A percentile compares a stretch with the other conserved stretches of the same genome.
Evolutionary conservation across 2,329 filamentous ascomycete genomes (phyloP).

Genomic region (Xylaria hypoxylon): DNA sequence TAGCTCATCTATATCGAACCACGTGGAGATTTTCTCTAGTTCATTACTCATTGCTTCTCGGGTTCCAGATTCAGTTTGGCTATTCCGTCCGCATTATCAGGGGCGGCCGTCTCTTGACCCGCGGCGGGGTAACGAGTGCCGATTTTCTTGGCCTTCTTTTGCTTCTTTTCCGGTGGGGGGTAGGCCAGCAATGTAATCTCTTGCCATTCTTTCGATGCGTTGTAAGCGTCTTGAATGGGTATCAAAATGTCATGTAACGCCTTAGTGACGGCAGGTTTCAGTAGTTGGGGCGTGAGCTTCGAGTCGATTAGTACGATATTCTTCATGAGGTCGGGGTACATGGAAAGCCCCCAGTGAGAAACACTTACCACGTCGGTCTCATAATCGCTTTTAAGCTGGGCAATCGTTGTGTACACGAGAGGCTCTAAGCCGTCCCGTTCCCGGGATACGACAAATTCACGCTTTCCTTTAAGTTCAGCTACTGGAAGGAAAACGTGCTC

Average conservation of each 20-base stretch:
- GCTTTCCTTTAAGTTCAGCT: slow-evolving; percentile 69
- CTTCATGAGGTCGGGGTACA: background rate
- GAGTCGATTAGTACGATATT: slow-evolving; percentile 35
- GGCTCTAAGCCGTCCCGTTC: slow-evolving; percentile 74
- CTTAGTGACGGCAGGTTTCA: slow-evolving; percentile 85
- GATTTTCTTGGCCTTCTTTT: slow-evolving; percentile 82
- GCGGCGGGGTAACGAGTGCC: slow-evolving; percentile 57
- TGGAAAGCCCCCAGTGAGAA: too few species aligned
- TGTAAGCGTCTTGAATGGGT: slow-evolving; percentile 81
- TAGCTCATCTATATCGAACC: background rate
- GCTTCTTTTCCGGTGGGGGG: slow-evolving; percentile 76
- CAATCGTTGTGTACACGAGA: slow-evolving; percentile 81
- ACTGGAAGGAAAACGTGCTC: slow-evolving; percentile 89
- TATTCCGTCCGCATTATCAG: slow-evolving; percentile 13
- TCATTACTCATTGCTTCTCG: slow-evolving; percentile 24
- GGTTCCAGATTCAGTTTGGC: slow-evolving; percentile 31
- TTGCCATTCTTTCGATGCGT: slow-evolving; percentile 82
- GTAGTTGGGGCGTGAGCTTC: slow-evolving; percentile 82
- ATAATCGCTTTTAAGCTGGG: slow-evolving; percentile 84
- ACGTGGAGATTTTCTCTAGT: background rate
- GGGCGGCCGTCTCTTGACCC: slow-evolving; percentile 4
- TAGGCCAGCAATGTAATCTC: slow-evolving; percentile 82
- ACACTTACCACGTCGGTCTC: slow-evolving; percentile 75
- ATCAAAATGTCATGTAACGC: slow-evolving; percentile 79
- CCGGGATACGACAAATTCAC: slow-evolving; percentile 76